These are phyloP conservation scores for Dactylis glomerata DNA, from an alignment of 176 grass and related monocot species.

Conservation along the genomic window DNA sequence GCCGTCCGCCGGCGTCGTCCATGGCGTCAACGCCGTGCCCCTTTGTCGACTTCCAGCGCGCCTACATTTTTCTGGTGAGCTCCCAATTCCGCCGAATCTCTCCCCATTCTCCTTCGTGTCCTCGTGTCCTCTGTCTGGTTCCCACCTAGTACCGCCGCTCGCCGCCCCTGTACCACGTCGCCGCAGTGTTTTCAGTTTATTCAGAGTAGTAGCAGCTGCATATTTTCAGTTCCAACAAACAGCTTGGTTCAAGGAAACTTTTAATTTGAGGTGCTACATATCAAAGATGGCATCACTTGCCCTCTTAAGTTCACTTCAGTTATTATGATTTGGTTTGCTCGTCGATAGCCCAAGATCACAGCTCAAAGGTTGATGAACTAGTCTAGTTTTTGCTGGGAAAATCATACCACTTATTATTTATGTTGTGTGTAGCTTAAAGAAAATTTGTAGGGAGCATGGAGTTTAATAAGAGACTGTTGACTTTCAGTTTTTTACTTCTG, in stretches of 20 bases:
- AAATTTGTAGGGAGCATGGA: neutral
- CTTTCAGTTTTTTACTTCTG: neutral
- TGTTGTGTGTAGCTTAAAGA: neutral
- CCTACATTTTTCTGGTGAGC: neutral
- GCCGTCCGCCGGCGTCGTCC: neutral
- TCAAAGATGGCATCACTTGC: neutral
- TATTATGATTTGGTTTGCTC: slow-evolving; percentile 8
- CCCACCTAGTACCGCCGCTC: neutral
- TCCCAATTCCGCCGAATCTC: neutral
- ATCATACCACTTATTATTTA: neutral
- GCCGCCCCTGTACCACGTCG: neutral
- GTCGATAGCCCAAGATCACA: neutral
- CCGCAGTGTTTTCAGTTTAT: neutral
- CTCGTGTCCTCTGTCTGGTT: neutral
- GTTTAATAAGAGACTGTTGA: neutral
- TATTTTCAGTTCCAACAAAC: neutral
- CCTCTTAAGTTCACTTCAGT: neutral
- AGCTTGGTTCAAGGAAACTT: no score
- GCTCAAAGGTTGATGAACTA: neutral
- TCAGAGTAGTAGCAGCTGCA: neutral
- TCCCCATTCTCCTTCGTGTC: neutral
- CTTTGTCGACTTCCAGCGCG: neutral
- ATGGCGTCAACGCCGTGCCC: neutral
- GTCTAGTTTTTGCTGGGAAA: neutral
- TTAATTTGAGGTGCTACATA: no score